Evolutionary conservation across 2,329 filamentous ascomycete genomes (phyloP).

Genomic region (Passalora sequoiae): DNA sequence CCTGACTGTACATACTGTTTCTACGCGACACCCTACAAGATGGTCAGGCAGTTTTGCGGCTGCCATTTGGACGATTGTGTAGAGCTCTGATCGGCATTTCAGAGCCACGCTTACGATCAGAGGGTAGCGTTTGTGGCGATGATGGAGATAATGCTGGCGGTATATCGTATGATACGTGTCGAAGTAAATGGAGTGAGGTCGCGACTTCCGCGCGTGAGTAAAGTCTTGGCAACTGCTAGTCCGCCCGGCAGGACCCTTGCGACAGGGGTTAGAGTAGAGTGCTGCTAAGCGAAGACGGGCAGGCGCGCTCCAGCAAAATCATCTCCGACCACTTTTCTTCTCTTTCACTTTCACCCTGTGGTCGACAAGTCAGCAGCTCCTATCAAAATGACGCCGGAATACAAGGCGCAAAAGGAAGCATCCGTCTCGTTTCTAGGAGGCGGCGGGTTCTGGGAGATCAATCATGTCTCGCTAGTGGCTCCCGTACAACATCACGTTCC

Average conservation of each 20-base stretch:
- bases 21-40: too few species aligned
- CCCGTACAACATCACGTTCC: slow-evolving; percentile 56
- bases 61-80: too few species aligned
- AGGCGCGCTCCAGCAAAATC: not conserved
- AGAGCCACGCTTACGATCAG: too few species aligned
- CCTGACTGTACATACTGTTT: too few species aligned
- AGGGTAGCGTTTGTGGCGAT: too few species aligned
- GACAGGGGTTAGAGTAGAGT: too few species aligned
- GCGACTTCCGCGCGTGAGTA: not conserved
- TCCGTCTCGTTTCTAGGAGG: slow-evolving; percentile 90
- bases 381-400: slow-evolving; percentile 49
- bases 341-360: not conserved
- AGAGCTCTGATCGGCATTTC: too few species aligned
- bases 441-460: slow-evolving; percentile 78
- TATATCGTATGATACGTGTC: too few species aligned
- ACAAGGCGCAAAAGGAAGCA: slow-evolving; percentile 90
- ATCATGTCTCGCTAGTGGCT: slow-evolving; percentile 75
- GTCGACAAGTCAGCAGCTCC: not conserved
- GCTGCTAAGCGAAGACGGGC: not conserved
- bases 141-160: not conserved
- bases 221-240: not conserved
- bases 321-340: slow-evolving; percentile 3
- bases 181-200: not conserved
- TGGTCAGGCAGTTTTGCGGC: too few species aligned
- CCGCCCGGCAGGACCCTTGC: not conserved